A percentile compares a stretch with the other conserved stretches of the same genome.
phyloP scores from a whole-genome alignment of 1,284 basidiomycete species.

The Ganoderma boninense region DNA sequence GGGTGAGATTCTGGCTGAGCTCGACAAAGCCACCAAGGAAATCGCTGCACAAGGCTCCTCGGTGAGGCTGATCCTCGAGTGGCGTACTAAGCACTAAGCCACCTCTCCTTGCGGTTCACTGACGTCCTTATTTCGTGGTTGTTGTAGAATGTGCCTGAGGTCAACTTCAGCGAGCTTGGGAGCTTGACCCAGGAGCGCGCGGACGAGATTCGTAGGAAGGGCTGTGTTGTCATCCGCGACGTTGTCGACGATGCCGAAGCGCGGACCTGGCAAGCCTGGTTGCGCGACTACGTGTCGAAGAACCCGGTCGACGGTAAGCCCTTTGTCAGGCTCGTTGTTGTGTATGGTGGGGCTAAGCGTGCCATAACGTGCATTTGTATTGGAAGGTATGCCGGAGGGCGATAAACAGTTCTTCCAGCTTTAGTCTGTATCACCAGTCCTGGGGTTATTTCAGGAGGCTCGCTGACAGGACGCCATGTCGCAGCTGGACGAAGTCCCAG shows the following conservation, averaged over 20 bases:
- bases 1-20: conserved; percentile 61
- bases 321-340: not conserved
- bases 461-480: not conserved
- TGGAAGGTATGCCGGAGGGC: conserved; percentile 58
- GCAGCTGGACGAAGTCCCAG: conserved; percentile 75
- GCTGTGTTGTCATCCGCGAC: conserved; percentile 68
- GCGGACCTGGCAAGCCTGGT: conserved; percentile 59
- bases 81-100: not conserved
- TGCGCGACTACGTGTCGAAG: conserved; percentile 62
- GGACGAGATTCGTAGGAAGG: conserved; percentile 60
- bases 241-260: conserved; percentile 67
- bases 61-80: conserved; percentile 45
- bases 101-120: not conserved
- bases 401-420: conserved; percentile 79
- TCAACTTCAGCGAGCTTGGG: conserved; percentile 62
- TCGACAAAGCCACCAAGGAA: conserved; percentile 52
- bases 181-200: conserved; percentile 56
- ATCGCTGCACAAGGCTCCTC: conserved; percentile 57
- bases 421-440: conserved; percentile 51
- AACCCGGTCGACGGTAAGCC: conserved; percentile 63
- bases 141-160: conserved; percentile 60
- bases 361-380: not conserved
- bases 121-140: not conserved
- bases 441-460: not conserved
- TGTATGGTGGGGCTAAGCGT: not conserved